Percentiles rank a stretch among this genome's conserved stretches.
These are phyloP conservation scores for Alternaria atra DNA, from an alignment of 2,329 filamentous ascomycete genomes.

Conservation along the genomic window DNA sequence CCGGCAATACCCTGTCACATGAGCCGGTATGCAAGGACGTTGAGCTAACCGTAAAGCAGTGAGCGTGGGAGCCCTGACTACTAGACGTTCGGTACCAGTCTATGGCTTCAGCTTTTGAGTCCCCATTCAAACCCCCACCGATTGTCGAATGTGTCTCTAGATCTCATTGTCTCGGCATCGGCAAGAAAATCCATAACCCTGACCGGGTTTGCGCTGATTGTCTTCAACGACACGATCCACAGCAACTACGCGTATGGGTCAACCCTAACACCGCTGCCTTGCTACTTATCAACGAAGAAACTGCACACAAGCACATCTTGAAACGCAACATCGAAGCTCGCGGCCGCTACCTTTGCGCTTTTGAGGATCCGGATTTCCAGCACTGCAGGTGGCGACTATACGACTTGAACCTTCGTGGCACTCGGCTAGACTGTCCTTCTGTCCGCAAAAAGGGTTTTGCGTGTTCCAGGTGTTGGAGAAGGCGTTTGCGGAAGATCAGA, in stretches of 20 bases:
- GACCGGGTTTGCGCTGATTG: slow-evolving; percentile 34
- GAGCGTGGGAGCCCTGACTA: slow-evolving; percentile 23
- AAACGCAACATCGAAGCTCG: slow-evolving; percentile 38
- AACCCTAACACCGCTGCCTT: slow-evolving; percentile 24
- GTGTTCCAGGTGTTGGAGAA: slow-evolving; percentile 37
- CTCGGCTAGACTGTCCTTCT: slow-evolving; percentile 26
- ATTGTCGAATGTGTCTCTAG: slow-evolving; percentile 34
- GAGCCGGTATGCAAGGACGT: slow-evolving; percentile 28
- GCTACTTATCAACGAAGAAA: slow-evolving; percentile 30
- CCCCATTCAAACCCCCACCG: slow-evolving; percentile 36
- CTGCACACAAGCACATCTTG: slow-evolving; percentile 25
- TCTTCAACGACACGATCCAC: slow-evolving; percentile 35
- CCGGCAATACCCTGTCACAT: slow-evolving; percentile 14
- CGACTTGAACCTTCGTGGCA: slow-evolving; percentile 38
- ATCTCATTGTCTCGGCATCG: slow-evolving; percentile 37
- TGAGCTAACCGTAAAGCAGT: slow-evolving; percentile 27
- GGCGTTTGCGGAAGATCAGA: slow-evolving; percentile 32
- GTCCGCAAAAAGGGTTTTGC: slow-evolving; percentile 34
- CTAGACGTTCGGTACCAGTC: slow-evolving; percentile 22
- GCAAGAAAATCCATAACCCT: slow-evolving; percentile 34
- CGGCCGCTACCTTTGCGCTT: slow-evolving; percentile 31
- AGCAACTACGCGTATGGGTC: slow-evolving; percentile 33
- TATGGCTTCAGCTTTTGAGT: slow-evolving; percentile 27
- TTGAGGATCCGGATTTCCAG: slow-evolving; percentile 39
- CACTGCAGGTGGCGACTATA: slow-evolving; percentile 35